Evolutionary conservation across 2,329 filamentous ascomycete genomes (phyloP), one percentile per base, ranked within the genome.

Genomic region (Ceratocystis colombiana): DNA sequence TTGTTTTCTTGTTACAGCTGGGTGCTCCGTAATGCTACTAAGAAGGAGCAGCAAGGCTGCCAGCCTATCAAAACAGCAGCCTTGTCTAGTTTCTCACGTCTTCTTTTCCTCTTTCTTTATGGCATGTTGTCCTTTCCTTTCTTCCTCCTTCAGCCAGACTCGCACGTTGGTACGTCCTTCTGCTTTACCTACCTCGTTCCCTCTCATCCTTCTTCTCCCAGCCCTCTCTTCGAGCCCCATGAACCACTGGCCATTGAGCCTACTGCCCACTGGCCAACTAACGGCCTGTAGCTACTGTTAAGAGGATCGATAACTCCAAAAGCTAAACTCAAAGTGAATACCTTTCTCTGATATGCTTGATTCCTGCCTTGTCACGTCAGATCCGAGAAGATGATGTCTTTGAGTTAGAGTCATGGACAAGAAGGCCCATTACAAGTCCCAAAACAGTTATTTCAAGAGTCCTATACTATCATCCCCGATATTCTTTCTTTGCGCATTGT

Each of bases 11-110:
- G 37, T 41, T 41, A 15, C 37, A 41, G 37, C 10, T 41, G 37
- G 10, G 50, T 22, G 2, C 22, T 25, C 22, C 22, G 22, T 25
- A 25, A 25, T 25, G 22, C 22, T 25, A 46, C 12, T 33, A 17
- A 44, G 33, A 41, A 62, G 33, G 41, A 44, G 59, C 37, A 44
- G 22, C 59, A 62, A 62, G 59, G 59, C 59, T 62, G 37, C 37
- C 20, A 7, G 46, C 44, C 22, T 4, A 15, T 25, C 8, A 20
- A 61, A 20, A n/a, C n/a, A 33, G 17, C 8, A 41, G 59, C 59
- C 41, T 62, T 62, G 37, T 22, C 41, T 10, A 7, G 5, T 61
- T 62, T 22, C 59, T 6, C 22, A 15, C 2, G 8, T 28, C 12
- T 20, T 15, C 50, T 15, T 28, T 55, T 7, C 20, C 50, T 17